These are phyloP conservation scores for Phytophthora cactorum DNA, from an alignment of 352 stramenopile species.

Conservation along the genomic window DNA sequence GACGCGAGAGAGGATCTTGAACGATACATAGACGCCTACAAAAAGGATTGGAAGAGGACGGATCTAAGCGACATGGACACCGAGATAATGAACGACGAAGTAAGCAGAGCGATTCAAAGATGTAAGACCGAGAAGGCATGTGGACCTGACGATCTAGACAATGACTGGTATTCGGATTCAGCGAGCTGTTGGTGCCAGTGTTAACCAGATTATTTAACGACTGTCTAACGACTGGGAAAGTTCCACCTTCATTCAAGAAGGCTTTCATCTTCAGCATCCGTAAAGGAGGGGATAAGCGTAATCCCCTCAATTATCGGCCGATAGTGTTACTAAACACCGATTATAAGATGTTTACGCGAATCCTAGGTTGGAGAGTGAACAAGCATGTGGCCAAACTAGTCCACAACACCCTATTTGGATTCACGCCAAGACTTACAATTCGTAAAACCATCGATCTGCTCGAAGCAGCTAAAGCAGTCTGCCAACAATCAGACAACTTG, in stretches of 20 bases:
- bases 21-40: too few species aligned
- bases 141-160: background rate
- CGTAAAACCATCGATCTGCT: background rate
- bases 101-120: background rate
- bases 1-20: too few species aligned
- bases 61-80: background rate
- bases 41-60: background rate
- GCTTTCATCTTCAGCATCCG: background rate
- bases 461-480: background rate
- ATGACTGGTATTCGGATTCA: background rate
- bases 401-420: background rate
- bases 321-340: background rate
- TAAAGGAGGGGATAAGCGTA: background rate
- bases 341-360: background rate
- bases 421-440: background rate
- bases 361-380: background rate
- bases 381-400: background rate
- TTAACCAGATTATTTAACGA: conserved; percentile 2
- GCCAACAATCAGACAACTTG: background rate
- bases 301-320: background rate
- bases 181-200: background rate
- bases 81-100: background rate
- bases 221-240: background rate
- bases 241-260: background rate
- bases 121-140: background rate